These are phyloP conservation scores for Gossypium gossypioides DNA, from an alignment of 441 rosid species.

Conservation along the genomic window DNA sequence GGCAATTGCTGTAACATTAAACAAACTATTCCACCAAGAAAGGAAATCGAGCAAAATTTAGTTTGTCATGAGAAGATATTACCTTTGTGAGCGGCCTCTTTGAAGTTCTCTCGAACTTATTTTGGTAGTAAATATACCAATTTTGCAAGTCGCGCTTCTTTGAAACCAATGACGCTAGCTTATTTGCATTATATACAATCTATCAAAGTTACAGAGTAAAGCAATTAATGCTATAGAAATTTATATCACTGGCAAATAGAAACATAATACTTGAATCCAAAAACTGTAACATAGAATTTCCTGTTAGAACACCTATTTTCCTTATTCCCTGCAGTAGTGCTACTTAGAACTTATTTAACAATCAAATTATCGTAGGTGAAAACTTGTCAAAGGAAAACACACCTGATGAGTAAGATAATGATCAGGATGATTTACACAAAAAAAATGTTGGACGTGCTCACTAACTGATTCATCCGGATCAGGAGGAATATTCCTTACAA, in stretches of 20 bases:
- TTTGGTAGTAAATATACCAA: conserved; percentile 66
- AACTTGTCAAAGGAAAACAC: background rate
- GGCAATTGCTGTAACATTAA: background rate
- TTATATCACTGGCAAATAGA: background rate
- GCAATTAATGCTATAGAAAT: background rate
- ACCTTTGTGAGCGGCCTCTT: conserved; percentile 66
- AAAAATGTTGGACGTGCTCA: conserved; percentile 88
- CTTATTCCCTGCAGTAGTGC: background rate
- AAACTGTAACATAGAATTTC: background rate
- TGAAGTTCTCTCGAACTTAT: conserved; percentile 55
- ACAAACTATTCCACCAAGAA: conserved; percentile 7
- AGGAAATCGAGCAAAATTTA: background rate
- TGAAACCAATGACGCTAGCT: conserved; percentile 59
- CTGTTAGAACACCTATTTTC: background rate
- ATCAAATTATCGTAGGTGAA: background rate
- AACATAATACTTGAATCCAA: background rate
- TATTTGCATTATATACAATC: conserved; percentile 79
- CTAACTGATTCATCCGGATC: conserved; percentile 87
- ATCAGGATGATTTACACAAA: conserved; percentile 68
- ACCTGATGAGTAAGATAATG: conserved; percentile 56
- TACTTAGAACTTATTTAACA: background rate
- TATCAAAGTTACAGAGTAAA: conserved; percentile 14
- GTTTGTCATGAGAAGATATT: conserved; percentile 22
- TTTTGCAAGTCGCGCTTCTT: conserved; percentile 53
- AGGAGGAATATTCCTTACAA: conserved; percentile 86